These are phyloP conservation scores for Casaregolazyma suthepensis DNA, from an alignment of 1,139 yeast species.

Conservation along the genomic window DNA sequence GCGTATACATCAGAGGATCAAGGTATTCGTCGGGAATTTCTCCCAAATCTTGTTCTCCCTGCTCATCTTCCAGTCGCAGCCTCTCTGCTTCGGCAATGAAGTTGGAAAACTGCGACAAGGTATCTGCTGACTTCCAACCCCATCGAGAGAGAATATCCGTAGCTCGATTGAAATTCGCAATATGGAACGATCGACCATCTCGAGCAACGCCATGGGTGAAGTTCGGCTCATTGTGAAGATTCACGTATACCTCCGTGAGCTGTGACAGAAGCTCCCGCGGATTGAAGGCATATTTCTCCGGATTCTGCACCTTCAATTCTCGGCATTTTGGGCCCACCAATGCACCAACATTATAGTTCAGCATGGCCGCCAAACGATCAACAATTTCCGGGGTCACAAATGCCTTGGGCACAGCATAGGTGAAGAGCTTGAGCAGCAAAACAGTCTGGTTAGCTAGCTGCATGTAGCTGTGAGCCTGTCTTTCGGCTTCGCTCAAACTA, in stretches of 20 bases:
- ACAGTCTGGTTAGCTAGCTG: conserved; percentile 81
- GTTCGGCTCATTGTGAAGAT: conserved; percentile 56
- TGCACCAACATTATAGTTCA: conserved; percentile 82
- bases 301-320: conserved; percentile 76
- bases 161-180: conserved; percentile 64
- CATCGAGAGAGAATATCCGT: conserved; percentile 53
- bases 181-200: conserved; percentile 81
- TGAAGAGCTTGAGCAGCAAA: conserved; percentile 69
- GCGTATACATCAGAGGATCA: conserved; percentile 92
- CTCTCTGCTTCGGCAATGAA: conserved; percentile 63
- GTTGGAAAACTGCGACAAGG: conserved; percentile 44
- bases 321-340: conserved; percentile 94
- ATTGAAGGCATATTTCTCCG: conserved; percentile 76
- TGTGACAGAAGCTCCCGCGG: conserved; percentile 68
- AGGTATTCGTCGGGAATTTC: conserved; percentile 94
- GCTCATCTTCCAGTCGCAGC: conserved; percentile 53
- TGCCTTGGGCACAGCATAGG: conserved; percentile 79
- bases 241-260: conserved; percentile 68
- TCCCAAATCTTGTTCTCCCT: conserved; percentile 81
- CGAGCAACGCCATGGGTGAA: conserved; percentile 78
- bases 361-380: conserved; percentile 91
- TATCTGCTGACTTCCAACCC: conserved; percentile 48
- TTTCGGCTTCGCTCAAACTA: conserved; percentile 58
- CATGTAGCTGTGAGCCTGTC: conserved; percentile 75
- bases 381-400: conserved; percentile 87